Base-by-base conservation (phyloP, 306 rosid species). In the Castanea crenata region DNA sequence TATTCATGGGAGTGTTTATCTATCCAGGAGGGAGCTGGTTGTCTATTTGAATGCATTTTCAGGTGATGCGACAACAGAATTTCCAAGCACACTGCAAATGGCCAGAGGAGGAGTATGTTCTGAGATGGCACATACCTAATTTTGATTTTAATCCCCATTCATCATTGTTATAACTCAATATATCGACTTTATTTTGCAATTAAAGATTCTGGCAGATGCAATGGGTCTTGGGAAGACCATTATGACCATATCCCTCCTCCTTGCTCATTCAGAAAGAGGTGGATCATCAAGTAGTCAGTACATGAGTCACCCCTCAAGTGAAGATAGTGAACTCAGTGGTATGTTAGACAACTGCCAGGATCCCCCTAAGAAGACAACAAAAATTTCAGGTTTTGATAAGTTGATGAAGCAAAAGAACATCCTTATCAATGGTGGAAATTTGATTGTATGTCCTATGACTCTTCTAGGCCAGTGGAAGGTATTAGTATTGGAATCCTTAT, bases 201-300 rank as follows among this genome's bases (percentile, higher is more conserved):
- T 78, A 84, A 88, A 94, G 99, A 92, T 94, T 86, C 86, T 94
- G 82, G 99, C 97, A 78, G 99, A 94, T 92, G 89, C 97, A 76
- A 94, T 94, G 99, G 99, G 99, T 74, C 89, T 94, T 74, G 99
- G 99, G 79, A 94, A 94, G 92, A 94, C 99, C 73, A 87, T 94
- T 65, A 94, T 94, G 99, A 92, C 97, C 80, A 91, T 94, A 86
- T 83, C 97, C 31, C 97, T 94, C 81, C 97, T 94, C 77, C 85
- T 88, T 78, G 84, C 93, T 69, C 88, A 86, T 86, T 89, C 91
- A 72, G 90, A 87, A 76, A 86, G 87, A 71, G 87, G 88, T 85
- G 92, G 92, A 83, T 73, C 81, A 76, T 78, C 81, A 54, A 78
- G 70, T 80, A 81, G 80, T 88, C 96, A 85, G 79, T 77, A 74